These are phyloP conservation scores for Coniferiporia sulphurascens DNA, from an alignment of 1,284 basidiomycete species.

Conservation along the genomic window DNA sequence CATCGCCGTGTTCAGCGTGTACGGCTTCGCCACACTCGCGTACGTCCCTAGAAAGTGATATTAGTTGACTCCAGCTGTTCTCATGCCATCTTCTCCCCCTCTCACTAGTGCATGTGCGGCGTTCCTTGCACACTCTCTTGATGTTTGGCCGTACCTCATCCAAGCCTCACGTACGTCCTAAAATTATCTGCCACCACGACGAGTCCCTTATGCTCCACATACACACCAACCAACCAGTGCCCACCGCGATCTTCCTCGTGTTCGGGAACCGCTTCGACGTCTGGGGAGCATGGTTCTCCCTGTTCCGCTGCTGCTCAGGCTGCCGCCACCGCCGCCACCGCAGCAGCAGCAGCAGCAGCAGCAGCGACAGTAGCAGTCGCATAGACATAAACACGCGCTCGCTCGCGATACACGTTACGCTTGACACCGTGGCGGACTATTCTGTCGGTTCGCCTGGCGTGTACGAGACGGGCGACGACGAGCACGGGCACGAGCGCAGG, in stretches of 20 bases:
- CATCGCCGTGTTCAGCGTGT: constrained; percentile 14
- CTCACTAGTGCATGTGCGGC: constrained; percentile 14
- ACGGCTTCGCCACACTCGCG: constrained; percentile 13
- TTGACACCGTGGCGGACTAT: too few relatives aligned
- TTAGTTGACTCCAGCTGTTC: not conserved
- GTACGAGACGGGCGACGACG: too few relatives aligned
- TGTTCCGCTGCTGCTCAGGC: too few relatives aligned
- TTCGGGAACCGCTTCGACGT: not conserved
- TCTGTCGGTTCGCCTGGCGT: too few relatives aligned
- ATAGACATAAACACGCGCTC: not conserved
- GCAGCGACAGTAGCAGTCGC: too few relatives aligned
- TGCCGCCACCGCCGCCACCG: too few relatives aligned
- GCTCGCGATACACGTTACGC: too few relatives aligned
- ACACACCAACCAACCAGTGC: too few relatives aligned
- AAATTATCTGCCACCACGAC: not conserved
- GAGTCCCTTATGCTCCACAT: not conserved
- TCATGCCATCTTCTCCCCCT: not conserved
- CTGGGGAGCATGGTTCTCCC: not conserved
- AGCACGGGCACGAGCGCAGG: too few relatives aligned
- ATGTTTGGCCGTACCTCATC: constrained; percentile 15
- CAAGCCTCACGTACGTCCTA: constrained; percentile 15
- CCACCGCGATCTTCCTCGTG: constrained; percentile 7
- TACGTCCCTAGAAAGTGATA: not conserved
- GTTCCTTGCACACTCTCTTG: constrained; percentile 12
- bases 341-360: too few relatives aligned